Evolutionary conservation across 106 monocot genomes (phyloP), one percentile per base, ranked within the genome.

Genomic region (Narthecium ossifragum): DNA sequence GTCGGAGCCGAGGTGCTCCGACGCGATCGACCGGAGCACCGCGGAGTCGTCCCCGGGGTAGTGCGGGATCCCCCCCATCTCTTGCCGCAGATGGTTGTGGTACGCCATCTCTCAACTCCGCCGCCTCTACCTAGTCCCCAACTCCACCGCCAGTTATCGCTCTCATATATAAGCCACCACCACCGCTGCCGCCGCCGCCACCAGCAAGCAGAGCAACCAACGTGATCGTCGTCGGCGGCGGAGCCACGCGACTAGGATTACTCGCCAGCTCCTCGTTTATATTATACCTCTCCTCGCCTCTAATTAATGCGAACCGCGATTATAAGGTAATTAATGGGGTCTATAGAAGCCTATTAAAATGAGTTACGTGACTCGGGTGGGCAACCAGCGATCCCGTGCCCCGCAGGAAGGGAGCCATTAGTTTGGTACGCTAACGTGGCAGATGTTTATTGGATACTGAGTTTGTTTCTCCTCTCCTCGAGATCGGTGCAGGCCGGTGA

Each of bases 51-150:
- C 65, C 15, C 59, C 79, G 27, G 62, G 46, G 29, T 66, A 69
- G 57, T 70, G 78, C 22, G 72, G 22, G 36, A 63, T 46, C 40
- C 65, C 46, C 40, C 65, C 53, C 78, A 82, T 78, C 52, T 75
- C 81, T 43, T 78, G 78, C 10, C 74, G 68, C 50, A 74, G 71
- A 30, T 73, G 76, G 34, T 60, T 66, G 65, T 78, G 86, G 71
- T 63, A 82, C 60, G 82, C 82, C 81, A 86, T 82, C 51, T 3
- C 25, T 21, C 43, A 34, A 5, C 21, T 41, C 46, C 55, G 5
- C 46, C 26, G 14, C 20, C 10, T 4, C 43, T 43, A 43, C 11
- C 18, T 18, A 43, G 14, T 43, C 43, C 18, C 43, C 0, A 1
- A 17, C 43, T 13, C 43, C 18, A 13, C 18, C 43, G 14, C 43